A percentile compares a stretch with the other conserved stretches of the same genome.
Conservation (phyloP, 306 rosid species). For the Rosa multiflora region DNA sequence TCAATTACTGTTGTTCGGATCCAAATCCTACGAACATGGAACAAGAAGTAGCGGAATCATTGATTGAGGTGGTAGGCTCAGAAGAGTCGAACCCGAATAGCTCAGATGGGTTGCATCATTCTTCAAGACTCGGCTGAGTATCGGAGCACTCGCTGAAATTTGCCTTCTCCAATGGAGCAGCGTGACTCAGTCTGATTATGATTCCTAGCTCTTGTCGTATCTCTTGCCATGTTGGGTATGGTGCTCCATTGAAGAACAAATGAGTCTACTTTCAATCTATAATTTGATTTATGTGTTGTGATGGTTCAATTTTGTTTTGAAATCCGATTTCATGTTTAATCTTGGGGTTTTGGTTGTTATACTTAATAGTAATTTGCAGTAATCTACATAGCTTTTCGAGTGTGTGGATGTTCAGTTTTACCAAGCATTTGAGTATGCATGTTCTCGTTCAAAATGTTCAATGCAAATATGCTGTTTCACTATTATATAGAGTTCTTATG, state of each 20-base stretch:
- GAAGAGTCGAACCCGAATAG: neutral
- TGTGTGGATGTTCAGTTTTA: too few species aligned
- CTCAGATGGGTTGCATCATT: conserved; percentile 45
- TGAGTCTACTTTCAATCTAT: conserved; percentile 52
- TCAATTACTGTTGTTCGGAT: too few species aligned
- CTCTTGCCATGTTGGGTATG: conserved; percentile 62
- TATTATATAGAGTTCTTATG: too few species aligned
- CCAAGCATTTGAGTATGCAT: too few species aligned
- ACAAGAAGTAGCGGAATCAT: conserved; percentile 14
- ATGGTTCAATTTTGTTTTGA: neutral
- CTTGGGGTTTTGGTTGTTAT: neutral
- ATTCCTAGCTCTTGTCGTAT: conserved; percentile 75
- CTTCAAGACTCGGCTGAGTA: conserved; percentile 92
- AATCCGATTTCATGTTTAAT: neutral
- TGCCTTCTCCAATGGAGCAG: conserved; percentile 87
- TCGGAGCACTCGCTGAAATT: conserved; percentile 64
- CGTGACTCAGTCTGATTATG: conserved; percentile 87
- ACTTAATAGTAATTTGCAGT: neutral
- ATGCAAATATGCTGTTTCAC: neutral
- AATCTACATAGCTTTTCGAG: neutral
- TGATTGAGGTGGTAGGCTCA: neutral
- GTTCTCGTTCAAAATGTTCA: too few species aligned
- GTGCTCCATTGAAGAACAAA: conserved; percentile 66
- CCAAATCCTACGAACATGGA: neutral
- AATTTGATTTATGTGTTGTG: neutral